phyloP scores from a whole-genome alignment of 176 grass and related monocot genomes.

The Alloteropsis semialata region DNA sequence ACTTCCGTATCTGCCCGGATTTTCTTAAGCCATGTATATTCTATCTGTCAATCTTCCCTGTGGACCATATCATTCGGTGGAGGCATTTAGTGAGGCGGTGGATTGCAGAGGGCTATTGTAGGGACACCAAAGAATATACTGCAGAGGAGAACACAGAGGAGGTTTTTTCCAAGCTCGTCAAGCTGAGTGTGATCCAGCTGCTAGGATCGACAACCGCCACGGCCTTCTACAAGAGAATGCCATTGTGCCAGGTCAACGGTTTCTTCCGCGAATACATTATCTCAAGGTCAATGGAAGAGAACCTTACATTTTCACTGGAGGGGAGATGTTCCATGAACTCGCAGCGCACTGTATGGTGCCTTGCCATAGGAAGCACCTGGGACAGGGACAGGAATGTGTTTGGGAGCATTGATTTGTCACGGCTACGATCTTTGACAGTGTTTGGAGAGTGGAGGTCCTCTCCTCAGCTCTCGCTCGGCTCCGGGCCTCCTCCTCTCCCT shows the following conservation, averaged over 20 bases:
- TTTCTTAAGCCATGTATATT: too few relatives aligned
- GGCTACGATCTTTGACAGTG: conserved; percentile 24
- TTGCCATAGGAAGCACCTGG: neutral
- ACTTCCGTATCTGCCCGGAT: too few relatives aligned
- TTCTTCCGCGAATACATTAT: conserved; percentile 32
- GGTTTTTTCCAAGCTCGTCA: neutral
- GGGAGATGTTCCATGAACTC: neutral
- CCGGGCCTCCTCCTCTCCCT: too few relatives aligned
- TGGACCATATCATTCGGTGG: neutral
- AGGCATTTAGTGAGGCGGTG: conserved; percentile 28
- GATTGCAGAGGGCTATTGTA: conserved; percentile 31
- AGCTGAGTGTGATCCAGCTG: conserved; percentile 12
- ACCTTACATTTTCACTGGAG: conserved; percentile 1
- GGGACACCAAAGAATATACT: neutral
- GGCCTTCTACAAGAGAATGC: neutral
- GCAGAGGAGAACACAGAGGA: neutral
- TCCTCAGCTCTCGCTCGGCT: neutral
- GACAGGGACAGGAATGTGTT: neutral
- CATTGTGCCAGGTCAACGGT: neutral
- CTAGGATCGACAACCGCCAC: too few relatives aligned
- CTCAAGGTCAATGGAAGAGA: conserved; percentile 13
- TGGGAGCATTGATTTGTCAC: neutral
- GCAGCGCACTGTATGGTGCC: neutral
- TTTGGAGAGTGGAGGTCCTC: neutral
- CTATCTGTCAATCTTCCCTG: too few relatives aligned